Conservation (phyloP, 2,329 filamentous ascomycete genomes). For the Fusarium buharicum region DNA sequence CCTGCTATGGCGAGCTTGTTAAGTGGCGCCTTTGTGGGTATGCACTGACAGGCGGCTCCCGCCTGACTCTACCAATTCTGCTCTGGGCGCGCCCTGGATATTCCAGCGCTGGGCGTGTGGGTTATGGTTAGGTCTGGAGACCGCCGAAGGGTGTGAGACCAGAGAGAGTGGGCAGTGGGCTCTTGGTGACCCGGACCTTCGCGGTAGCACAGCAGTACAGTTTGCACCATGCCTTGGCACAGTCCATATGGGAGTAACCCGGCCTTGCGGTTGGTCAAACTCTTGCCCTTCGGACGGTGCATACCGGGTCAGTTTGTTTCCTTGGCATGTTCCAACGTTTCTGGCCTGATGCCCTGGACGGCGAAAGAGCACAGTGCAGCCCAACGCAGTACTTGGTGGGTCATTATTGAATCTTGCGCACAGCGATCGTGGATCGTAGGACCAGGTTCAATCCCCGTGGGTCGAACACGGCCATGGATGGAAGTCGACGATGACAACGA, state of each 20-base stretch:
- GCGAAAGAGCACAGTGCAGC: neutral
- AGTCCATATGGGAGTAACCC: neutral
- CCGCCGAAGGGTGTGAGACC: conserved; percentile 34
- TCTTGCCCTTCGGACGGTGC: conserved; percentile 19
- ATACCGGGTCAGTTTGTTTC: conserved; percentile 9
- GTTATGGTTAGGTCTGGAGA: conserved; percentile 34
- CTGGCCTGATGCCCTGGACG: conserved; percentile 28
- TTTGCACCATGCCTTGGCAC: too few species aligned
- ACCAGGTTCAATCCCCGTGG: conserved; percentile 39
- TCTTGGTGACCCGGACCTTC: too few species aligned
- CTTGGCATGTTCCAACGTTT: conserved; percentile 33
- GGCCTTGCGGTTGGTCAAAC: conserved; percentile 24
- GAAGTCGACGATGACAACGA: conserved; percentile 19
- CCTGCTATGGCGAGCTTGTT: conserved; percentile 46
- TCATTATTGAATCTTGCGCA: conserved; percentile 34
- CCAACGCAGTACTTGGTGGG: neutral
- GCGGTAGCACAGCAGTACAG: too few species aligned
- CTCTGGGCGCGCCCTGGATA: neutral
- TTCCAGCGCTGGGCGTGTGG: conserved; percentile 42
- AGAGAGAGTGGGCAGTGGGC: conserved; percentile 21
- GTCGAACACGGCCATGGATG: conserved; percentile 8
- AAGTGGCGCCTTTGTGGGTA: conserved; percentile 42
- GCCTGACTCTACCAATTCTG: conserved; percentile 41
- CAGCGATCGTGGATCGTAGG: conserved; percentile 43
- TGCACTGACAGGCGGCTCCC: conserved; percentile 36